Conservation (phyloP, 2,329 filamentous ascomycete species). For the Arthrocladium fulminans region DNA sequence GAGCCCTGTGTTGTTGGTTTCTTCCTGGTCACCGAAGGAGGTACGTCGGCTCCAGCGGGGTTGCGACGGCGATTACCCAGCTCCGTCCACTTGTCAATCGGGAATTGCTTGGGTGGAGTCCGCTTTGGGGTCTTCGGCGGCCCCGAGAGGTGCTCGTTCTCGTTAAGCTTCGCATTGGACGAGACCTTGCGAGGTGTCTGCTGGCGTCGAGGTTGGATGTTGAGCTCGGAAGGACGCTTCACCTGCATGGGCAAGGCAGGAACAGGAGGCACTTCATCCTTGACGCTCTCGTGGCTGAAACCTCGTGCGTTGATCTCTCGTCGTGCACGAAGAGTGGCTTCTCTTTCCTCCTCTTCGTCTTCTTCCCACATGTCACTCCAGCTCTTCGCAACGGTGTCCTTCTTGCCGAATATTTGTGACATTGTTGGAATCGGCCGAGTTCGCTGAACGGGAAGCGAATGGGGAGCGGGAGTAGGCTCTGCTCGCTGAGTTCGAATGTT, state of each 20-base stretch:
- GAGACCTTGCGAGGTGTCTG: conserved; percentile 37
- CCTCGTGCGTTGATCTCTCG: conserved; percentile 60
- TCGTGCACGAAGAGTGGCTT: conserved; percentile 51
- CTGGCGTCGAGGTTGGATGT: conserved; percentile 34
- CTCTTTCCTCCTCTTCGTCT: conserved; percentile 67
- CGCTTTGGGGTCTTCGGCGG: conserved; percentile 42
- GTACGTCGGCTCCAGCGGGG: conserved; percentile 34
- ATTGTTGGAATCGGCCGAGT: conserved; percentile 62
- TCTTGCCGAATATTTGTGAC: conserved; percentile 68
- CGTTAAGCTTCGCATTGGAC: conserved; percentile 45
- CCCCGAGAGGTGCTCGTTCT: conserved; percentile 47
- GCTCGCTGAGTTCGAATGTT: conserved; percentile 39
- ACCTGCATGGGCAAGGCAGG: conserved; percentile 47
- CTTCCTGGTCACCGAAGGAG: conserved; percentile 31
- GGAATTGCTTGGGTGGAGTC: conserved; percentile 47
- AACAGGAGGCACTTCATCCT: conserved; percentile 38
- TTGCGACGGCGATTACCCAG: conserved; percentile 76
- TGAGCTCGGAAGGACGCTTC: conserved; percentile 44
- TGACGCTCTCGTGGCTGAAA: conserved; percentile 67
- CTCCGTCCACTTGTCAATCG: conserved; percentile 77
- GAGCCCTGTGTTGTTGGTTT: conserved; percentile 34
- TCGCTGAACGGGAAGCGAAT: conserved; percentile 60
- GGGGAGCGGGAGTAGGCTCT: conserved; percentile 64
- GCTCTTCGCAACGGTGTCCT: conserved; percentile 84
- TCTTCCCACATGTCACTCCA: conserved; percentile 99